Base-by-base conservation (phyloP, 768 basidiomycete species). In the Boletus pseudo-olivaceus region DNA sequence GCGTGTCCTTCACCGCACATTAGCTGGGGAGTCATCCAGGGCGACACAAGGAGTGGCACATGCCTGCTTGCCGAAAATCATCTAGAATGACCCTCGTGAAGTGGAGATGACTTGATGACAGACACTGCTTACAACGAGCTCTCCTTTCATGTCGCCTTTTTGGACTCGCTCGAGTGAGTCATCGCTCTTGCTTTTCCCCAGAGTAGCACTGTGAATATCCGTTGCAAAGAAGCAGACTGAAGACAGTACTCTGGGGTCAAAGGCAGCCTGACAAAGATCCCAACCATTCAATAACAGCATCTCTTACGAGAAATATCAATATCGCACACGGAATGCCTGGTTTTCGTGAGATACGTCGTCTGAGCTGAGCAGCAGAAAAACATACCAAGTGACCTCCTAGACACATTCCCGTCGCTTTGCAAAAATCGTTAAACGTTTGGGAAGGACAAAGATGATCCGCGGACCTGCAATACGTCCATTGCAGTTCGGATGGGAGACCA, bases 41-140 rank as follows among this genome's bases (percentile, higher is more conserved):
- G 15, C 6, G 26, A 38, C 39, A 34, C 17, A 44, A 34, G 6
- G 27, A 1, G 11, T 14, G 30, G 11, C 7, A 56, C 74, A 51
- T 61, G 84, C 90, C 78, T 95, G 92, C 68, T 95, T 94, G 7
- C 96, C 96, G 65, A 98, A 98, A 49, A 98, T 93, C 88, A 97
- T 88, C 82, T 94, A 19, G 26, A 50, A 35, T 37, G 30, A 34
- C 14, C n/a, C 30, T n/a, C 4, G 42, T 53, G 11, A 55, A 30
- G 39, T 15, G n/a, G 30, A 32, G 26, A 43, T 8, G 1, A 20
- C 2, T 4, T n/a, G 7, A 34, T 26, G 30, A 54, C 3, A 40
- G 10, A 43, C 2, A 26, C 30, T 32, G 68, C 87, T 54, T 72
- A 90, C 90, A 61, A 91, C 85, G 12, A 97, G 72, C 66, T 97